Evolutionary conservation across 2,329 filamentous ascomycete species (phyloP).

Genomic region (Sporothrix variecibatus): DNA sequence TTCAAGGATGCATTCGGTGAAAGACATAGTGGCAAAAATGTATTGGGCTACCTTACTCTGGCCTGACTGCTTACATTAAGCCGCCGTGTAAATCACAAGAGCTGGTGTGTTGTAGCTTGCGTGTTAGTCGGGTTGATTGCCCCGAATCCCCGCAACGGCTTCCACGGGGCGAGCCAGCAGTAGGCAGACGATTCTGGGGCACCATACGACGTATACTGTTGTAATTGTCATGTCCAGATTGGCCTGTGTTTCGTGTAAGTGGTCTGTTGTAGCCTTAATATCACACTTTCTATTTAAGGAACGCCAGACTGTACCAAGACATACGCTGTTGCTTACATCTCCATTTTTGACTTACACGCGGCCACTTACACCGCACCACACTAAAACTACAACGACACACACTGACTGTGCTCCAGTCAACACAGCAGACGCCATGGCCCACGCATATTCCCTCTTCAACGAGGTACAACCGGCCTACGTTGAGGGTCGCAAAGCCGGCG

Average conservation of each 20-base stretch:
- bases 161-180: background rate
- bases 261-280: background rate
- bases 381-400: background rate
- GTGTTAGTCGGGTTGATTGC: conserved; percentile 23
- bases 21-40: background rate
- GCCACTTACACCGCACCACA: background rate
- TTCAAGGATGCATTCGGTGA: background rate
- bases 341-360: background rate
- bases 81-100: background rate
- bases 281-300: conserved; percentile 8
- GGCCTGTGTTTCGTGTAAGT: conserved; percentile 6
- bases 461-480: conserved; percentile 32
- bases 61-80: background rate
- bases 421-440: conserved; percentile 29
- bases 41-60: background rate
- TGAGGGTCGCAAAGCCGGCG: conserved; percentile 29
- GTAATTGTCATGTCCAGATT: background rate
- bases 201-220: background rate
- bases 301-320: background rate
- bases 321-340: background rate
- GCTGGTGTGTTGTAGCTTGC: too few species aligned
- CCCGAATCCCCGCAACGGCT: conserved; percentile 16
- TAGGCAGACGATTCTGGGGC: background rate
- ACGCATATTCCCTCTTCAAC: conserved; percentile 31
- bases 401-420: background rate